Evolutionary conservation across 2,329 filamentous ascomycete species (phyloP), one percentile per base, ranked within the genome.

Genomic region (Fusarium pseudocircinatum): DNA sequence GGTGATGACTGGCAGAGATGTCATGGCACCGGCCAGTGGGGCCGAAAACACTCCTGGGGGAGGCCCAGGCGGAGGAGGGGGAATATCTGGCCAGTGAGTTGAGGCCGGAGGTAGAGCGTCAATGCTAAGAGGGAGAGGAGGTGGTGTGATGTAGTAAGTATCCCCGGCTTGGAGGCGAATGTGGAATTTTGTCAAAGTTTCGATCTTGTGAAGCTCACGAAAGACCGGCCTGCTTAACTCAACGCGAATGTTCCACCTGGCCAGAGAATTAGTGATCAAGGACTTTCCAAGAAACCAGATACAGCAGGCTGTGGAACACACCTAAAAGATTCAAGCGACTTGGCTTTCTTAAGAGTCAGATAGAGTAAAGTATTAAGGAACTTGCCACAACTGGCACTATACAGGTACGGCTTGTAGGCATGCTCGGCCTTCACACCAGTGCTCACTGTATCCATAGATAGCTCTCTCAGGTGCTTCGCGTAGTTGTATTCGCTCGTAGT

Each of bases 401-500:
- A 88, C 13, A 87, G 82, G 70, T 90, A 91, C 2, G 85, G 81
- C 61, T 86, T 85, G 75, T 89, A 89, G 28, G 86, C 84, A 24
- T 81, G 77, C 72, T 90, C 87, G n/a, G 85, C 87, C 78, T 87
- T 87, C 59, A 82, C 78, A 14, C 87, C 88, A 15, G 84, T 82
- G 69, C 84, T 87, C 32, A 87, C 80, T 2, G 88, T 89, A 70
- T 91, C 89, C 67, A 92, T 83, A 37, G 83, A 85, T 42, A 92
- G 81, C 63, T 88, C 85, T 69, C 84, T 85, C 36, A 92, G 81
- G 76, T 90, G 86, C 70, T 86, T 82, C 32, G 88, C 88, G 81
- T 92, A 91, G 79, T 91, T 84, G 81, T 91, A 91, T 36, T 90
- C 85, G 82, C 89, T 91, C 1, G 89, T 89, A 36, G 86, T 87